phyloP scores from a whole-genome alignment of 345 rosid genomes.

The Lepidium africanum region DNA sequence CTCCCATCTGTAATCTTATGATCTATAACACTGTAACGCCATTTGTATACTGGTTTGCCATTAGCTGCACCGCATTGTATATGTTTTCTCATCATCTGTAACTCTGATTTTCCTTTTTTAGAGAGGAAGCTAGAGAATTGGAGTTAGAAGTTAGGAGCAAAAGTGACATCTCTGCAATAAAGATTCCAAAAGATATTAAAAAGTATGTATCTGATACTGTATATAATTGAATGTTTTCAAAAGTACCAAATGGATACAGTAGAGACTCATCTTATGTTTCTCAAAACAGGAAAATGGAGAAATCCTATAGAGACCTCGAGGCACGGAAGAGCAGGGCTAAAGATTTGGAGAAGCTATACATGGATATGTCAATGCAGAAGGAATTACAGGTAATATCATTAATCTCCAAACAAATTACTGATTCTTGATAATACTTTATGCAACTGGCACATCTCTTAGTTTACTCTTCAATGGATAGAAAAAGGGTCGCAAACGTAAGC shows the following conservation, averaged over 20 bases:
- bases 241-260: not conserved
- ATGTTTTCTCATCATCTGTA: not conserved
- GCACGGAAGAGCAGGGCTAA: conserved; percentile 57
- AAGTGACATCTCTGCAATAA: conserved; percentile 12
- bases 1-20: conserved; percentile 3
- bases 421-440: not conserved
- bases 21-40: not conserved
- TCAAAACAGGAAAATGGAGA: conserved; percentile 46
- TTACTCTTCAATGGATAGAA: conserved; percentile 37
- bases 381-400: conserved; percentile 60
- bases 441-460: conserved; percentile 5
- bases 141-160: conserved; percentile 27
- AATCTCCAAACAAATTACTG: not conserved
- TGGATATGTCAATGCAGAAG: conserved; percentile 69
- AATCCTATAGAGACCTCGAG: conserved; percentile 72
- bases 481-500: conserved; percentile 69
- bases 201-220: conserved; percentile 35
- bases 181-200: conserved; percentile 51
- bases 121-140: conserved; percentile 72
- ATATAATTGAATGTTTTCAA: not conserved
- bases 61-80: not conserved
- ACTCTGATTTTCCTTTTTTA: conserved; percentile 15
- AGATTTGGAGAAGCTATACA: conserved; percentile 60
- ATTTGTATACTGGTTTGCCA: too few species aligned
- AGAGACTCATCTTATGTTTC: not conserved